Evolutionary conservation across 805 yeast genomes (phyloP), one percentile per base, ranked within the genome.

Genomic region (Saccharomycopsis sp.): DNA sequence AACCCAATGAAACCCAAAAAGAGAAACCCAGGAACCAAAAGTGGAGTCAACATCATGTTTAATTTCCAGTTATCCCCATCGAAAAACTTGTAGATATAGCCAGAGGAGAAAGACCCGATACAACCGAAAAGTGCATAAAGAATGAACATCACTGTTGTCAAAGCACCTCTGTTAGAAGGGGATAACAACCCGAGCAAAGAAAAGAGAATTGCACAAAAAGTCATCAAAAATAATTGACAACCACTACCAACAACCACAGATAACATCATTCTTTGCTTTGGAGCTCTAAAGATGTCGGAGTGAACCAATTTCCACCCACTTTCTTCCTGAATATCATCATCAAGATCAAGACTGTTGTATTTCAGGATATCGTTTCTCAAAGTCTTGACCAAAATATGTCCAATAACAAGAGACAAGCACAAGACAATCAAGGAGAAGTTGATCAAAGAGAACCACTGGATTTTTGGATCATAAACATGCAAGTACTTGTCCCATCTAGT

Each of bases 401-500:
- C 77, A 61, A 87, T 84, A 47, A 87, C 75, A 27, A 78, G 64
- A 3, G 92, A 80, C 48, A 92, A 67, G 50, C 83, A 73, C 7
- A 84, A 48, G 5, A 87, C 96, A 53, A 89, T 75, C 41, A 88
- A 59, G 3, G 94, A 77, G 48, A 94, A 86, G 63, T 87, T 87
- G 50, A 87, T 64, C 52, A 92, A 73, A 2, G 96, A 86, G 54
- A 87, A 84, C 96, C 97, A 89, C 64, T 92, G 96, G 52, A 92
- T 83, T 56, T 81, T 80, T 43, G 96, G 94, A 56, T 85, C 95
- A 58, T 79, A 82, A 18, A 83, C 92, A 53, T 85, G 94, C 54
- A 92, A 68, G 58, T 92, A 92, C 61, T 86, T 85, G 61, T 92
- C 98, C 98, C 98, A 92, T 64, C 98, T 78, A 2, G 97, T 89